Percentiles rank a stretch among this genome's conserved stretches.
phyloP scores from a whole-genome alignment of 2,329 filamentous ascomycete genomes.

The Penicillium verrucosum region DNA sequence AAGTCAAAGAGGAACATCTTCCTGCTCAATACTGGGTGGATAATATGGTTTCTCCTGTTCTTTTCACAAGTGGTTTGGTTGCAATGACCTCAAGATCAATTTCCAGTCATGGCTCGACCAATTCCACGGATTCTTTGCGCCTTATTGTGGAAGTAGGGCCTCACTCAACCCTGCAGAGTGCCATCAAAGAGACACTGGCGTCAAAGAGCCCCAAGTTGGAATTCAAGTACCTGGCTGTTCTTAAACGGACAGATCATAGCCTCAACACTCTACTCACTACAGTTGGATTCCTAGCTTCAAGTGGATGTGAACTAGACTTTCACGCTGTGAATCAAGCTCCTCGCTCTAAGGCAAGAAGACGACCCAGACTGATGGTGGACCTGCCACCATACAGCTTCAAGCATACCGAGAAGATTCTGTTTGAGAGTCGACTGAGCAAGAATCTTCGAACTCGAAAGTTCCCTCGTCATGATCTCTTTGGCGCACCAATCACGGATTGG shows the following conservation, averaged over 20 bases:
- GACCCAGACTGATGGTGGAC: slow-evolving; percentile 21
- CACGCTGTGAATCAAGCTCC: slow-evolving; percentile 22
- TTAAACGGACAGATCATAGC: slow-evolving; percentile 25
- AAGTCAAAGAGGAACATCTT: slow-evolving; percentile 13
- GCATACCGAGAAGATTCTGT: slow-evolving; percentile 22
- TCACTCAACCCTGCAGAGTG: slow-evolving; percentile 30
- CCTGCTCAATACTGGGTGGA: slow-evolving; percentile 30
- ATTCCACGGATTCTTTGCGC: slow-evolving; percentile 8
- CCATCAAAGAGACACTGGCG: slow-evolving; percentile 26
- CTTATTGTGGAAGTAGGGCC: slow-evolving; percentile 33
- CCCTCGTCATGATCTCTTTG: slow-evolving; percentile 32
- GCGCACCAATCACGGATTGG: slow-evolving; percentile 31
- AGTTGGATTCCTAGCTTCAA: slow-evolving; percentile 19
- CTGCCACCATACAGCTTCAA: slow-evolving; percentile 31
- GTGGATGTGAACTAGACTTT: slow-evolving; percentile 24
- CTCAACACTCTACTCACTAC: slow-evolving; percentile 19
- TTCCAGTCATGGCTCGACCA: background rate
- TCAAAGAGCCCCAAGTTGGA: slow-evolving; percentile 1
- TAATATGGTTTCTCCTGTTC: slow-evolving; percentile 33
- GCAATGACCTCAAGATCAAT: slow-evolving; percentile 5
- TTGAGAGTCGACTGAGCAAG: slow-evolving; percentile 29
- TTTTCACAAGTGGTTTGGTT: slow-evolving; percentile 24
- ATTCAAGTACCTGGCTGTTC: slow-evolving; percentile 23
- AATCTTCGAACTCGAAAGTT: slow-evolving; percentile 26
- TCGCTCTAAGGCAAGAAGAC: background rate